Evolutionary conservation across 768 basidiomycete genomes (phyloP), one percentile per base, ranked within the genome.

Genomic region (Boletus insuetus): DNA sequence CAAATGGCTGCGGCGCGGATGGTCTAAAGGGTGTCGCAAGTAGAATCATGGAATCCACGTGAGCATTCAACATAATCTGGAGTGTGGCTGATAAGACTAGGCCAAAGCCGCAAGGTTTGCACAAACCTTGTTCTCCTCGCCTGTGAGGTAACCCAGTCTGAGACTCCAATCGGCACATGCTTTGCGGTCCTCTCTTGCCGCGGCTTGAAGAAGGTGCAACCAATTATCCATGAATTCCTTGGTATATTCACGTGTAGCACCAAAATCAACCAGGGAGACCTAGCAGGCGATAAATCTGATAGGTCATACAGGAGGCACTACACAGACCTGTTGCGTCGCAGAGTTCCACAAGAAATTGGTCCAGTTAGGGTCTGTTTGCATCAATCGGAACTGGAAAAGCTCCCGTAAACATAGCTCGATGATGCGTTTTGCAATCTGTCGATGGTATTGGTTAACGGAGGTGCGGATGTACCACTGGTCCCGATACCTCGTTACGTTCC

Each of bases 341-440:
- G 77, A 63, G 69, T 94, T 89, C 86, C 91, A 98, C 22, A 99
- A 75, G 74, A 99, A 98, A 70, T 98, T 98, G 10, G 92, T 90
- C 91, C 92, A 98, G 64, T 99, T 98, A 4, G 97, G 97, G 68
- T 99, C 96, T 0, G 96, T 99, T 70, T 98, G 97, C 97, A 99
- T 98, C 41, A 88, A 71, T 31, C 90, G 77, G 75, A 97, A 96
- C 56, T 85, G 78, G 69, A 98, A 97, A 8, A 99, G 81, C 68
- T 98, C 97, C 54, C 81, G 83, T 39, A 99, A 74, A 66, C 94
- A 98, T 8, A 99, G 78, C 44, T 91, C 86, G 48, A 98, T 79
- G 44, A 97, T 82, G 51, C 85, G 76, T 3, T 81, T 74, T 4
- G 94, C 91, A 64, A 98, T 96, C 96, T 98, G 66, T 12, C 44